Base-by-base conservation (phyloP, 148 eudicot species). In the Rhododendron ferrugineum region DNA sequence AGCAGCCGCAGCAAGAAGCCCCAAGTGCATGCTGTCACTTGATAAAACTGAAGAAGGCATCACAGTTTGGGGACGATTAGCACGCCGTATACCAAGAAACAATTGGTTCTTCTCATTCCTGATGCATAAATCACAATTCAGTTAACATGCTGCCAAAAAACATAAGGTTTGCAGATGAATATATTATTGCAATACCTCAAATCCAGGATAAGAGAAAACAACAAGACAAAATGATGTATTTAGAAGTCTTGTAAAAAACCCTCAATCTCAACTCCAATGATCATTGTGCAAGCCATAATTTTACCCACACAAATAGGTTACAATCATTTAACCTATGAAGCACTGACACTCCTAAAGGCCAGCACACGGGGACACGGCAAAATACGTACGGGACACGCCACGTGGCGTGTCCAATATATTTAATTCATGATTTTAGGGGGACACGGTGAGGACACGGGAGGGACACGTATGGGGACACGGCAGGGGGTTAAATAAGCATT, bases 21-120 rank as follows among this genome's bases (percentile, higher is more conserved):
- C 98, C 44, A 96, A 94, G 88, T 96, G 98, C 98, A 96, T 96
- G 87, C 98, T 96, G 88, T 96, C 98, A 87, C 98, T 94, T 28
- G 98, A 96, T 74, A 96, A 88, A 92, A 96, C 98, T 84, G 98
- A 96, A 50, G 98, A 96, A 81, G 98, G 98, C 98, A 96, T 93
- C 88, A 92, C 94, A 82, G 97, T 94, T 86, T 94, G 98, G 16
- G 96, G 96, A 26, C 98, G 91, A 84, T 84, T 92, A 76, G 98
- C 98, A 85, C 95, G 98, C 20, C 98, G 93, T 83, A 96, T 96
- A 82, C 98, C 98, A 87, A 96, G 86, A 82, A 96, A 92, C 47
- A 96, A 94, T 89, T 94, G 98, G 84, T 94, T 94, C 90, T 93
- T 94, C 83, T 96, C 98, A 85, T 96, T 94, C 98, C 98, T 96